Base-by-base conservation (phyloP, 768 basidiomycete species). In the Nidularia pulvinata region DNA sequence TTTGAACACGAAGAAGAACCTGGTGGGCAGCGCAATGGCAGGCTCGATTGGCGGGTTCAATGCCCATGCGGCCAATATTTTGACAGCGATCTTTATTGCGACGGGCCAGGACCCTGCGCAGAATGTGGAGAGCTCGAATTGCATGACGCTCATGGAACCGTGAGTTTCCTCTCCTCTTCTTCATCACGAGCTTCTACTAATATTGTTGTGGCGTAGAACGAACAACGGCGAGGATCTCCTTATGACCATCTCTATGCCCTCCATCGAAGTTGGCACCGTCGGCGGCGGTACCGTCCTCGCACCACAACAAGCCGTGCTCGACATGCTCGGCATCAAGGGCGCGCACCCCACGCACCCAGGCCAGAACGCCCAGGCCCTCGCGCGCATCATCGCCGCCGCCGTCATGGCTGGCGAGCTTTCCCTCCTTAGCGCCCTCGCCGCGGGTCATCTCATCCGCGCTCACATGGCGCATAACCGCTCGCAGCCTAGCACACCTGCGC, bases 61-160 rank as follows among this genome's bases (percentile, higher is more conserved):
- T 71, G 97, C 97, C 7, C 97, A 99, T 69, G 96, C 96, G 5
- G 90, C 95, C 50, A 98, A 98, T 70, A 98, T 98, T 62, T 73
- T 98, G 58, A 98, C 97, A 32, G 95, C 97, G 3, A 76, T 98
- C 52, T 99, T 88, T 76, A 75, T 99, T 58, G 97, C 97, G 13
- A 96, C 95, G 37, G 97, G 97, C 14, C 97, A 99, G 72, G 97
- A 99, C 65, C 97, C 97, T 2, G 97, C 97, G 6, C 97, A 99
- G 78, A 98, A 98, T 68, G 96, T 99, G 30, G 97, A 96, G 76
- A 95, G 93, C 54, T 96, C 95, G 37, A 95, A 93, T 67, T 99
- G 97, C 71, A 96, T 99, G 78, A 99, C 97, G 1, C 75, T 98
- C 46, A 98, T 99, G 96, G 97, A 99, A 70, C 87, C 95, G 90